Percentiles rank a stretch among this genome's conserved stretches.
Conservation (phyloP, 1,284 basidiomycete genomes). For the Phlebopus sp. region DNA sequence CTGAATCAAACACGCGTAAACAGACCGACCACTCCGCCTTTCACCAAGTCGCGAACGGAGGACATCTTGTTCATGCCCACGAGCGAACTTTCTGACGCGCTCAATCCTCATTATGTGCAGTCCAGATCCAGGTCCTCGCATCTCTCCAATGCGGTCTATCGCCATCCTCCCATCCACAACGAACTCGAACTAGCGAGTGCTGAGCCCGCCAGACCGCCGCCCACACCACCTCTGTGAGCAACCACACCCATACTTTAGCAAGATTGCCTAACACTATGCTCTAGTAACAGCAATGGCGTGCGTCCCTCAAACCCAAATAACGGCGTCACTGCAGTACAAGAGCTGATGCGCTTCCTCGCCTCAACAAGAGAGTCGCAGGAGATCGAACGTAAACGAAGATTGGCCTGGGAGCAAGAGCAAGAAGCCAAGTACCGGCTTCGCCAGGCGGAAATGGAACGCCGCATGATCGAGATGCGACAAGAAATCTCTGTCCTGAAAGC, state of each 20-base stretch:
- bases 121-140: conserved; percentile 36
- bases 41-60: neutral
- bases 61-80: conserved; percentile 39
- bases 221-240: conserved; percentile 27
- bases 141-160: conserved; percentile 20
- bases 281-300: conserved; percentile 9
- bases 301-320: conserved; percentile 25
- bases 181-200: conserved; percentile 59
- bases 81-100: conserved; percentile 73
- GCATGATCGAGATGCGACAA: conserved; percentile 54
- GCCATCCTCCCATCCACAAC: conserved; percentile 28
- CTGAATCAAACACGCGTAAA: conserved; percentile 30
- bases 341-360: conserved; percentile 52
- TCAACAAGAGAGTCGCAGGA: conserved; percentile 56
- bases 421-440: conserved; percentile 53
- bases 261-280: conserved; percentile 5
- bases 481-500: conserved; percentile 54
- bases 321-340: conserved; percentile 49
- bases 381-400: conserved; percentile 52
- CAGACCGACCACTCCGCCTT: conserved; percentile 5
- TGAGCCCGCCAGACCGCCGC: conserved; percentile 41
- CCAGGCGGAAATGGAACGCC: conserved; percentile 58
- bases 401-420: conserved; percentile 67
- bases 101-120: conserved; percentile 62
- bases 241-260: neutral